A percentile compares a stretch with the other conserved stretches of the same genome.
phyloP scores from a whole-genome alignment of 2,329 filamentous ascomycete genomes.

The Xylaria sp. region DNA sequence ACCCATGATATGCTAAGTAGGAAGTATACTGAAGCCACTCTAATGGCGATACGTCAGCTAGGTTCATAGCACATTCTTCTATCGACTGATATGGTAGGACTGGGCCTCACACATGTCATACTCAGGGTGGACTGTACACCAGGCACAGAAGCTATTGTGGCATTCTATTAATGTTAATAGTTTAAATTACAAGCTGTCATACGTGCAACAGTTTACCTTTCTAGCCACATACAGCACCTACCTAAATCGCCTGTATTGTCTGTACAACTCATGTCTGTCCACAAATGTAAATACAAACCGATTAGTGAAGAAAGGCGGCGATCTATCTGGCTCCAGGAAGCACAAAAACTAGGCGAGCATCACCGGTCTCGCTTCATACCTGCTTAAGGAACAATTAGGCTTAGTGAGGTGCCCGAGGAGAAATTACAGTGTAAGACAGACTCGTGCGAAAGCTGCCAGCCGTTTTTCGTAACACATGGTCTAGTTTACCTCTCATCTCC shows the following conservation, averaged over 20 bases:
- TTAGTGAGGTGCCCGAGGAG: background rate
- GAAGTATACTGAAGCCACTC: background rate
- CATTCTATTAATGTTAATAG: background rate
- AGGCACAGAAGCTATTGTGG: background rate
- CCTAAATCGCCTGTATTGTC: background rate
- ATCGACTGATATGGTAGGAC: background rate
- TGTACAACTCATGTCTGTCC: background rate
- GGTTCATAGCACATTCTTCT: background rate
- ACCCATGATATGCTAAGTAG: background rate
- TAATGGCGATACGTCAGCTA: background rate
- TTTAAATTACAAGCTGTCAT: background rate
- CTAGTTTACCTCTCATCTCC: background rate
- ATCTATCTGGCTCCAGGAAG: background rate
- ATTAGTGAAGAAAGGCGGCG: background rate
- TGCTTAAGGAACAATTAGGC: background rate
- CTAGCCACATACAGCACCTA: background rate
- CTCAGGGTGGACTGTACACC: background rate
- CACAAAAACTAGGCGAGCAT: background rate
- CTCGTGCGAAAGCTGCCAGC: conserved; percentile 6
- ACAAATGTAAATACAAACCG: too few relatives aligned
- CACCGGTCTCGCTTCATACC: background rate
- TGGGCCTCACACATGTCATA: conserved; percentile 16
- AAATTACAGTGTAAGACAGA: conserved; percentile 26
- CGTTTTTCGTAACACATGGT: conserved; percentile 4
- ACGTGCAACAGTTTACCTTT: too few relatives aligned